Evolutionary conservation across 192 early-diverging fungal species (phyloP).

Genomic region (Coemansia sp.): DNA sequence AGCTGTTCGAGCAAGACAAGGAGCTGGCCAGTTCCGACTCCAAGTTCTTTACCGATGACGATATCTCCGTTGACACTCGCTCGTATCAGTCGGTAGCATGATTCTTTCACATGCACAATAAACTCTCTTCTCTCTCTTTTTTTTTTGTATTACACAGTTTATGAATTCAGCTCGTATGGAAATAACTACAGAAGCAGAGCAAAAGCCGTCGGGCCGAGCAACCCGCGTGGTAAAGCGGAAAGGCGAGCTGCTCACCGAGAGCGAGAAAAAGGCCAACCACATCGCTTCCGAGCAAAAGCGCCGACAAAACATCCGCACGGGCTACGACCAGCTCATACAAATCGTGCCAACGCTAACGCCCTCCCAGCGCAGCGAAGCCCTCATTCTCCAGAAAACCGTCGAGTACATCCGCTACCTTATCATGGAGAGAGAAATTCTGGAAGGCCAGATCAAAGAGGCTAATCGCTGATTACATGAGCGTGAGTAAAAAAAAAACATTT

Average conservation of each 20-base stretch:
- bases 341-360: conserved; percentile 81
- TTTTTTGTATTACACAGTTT: background rate
- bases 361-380: conserved; percentile 78
- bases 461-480: no score
- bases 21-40: conserved; percentile 80
- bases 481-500: no score
- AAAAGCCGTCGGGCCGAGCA: background rate
- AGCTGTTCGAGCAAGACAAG: conserved; percentile 90
- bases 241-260: conserved; percentile 78
- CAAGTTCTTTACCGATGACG: conserved; percentile 78
- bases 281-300: conserved; percentile 94
- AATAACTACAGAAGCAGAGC: background rate
- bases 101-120: conserved; percentile 1
- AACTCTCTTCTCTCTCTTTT: background rate
- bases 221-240: conserved; percentile 37
- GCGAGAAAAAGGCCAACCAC: conserved; percentile 93
- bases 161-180: no score
- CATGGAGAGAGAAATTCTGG: conserved; percentile 53
- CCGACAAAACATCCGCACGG: conserved; percentile 83
- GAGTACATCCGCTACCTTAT: conserved; percentile 74
- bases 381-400: conserved; percentile 82
- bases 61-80: conserved; percentile 78
- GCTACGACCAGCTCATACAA: conserved; percentile 86
- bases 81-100: conserved; percentile 51
- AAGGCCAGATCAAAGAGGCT: conserved; percentile 44